Percentiles rank a stretch among this genome's conserved stretches.
Conservation (phyloP, 495 filamentous ascomycete genomes). For the Lepraria neglecta region DNA sequence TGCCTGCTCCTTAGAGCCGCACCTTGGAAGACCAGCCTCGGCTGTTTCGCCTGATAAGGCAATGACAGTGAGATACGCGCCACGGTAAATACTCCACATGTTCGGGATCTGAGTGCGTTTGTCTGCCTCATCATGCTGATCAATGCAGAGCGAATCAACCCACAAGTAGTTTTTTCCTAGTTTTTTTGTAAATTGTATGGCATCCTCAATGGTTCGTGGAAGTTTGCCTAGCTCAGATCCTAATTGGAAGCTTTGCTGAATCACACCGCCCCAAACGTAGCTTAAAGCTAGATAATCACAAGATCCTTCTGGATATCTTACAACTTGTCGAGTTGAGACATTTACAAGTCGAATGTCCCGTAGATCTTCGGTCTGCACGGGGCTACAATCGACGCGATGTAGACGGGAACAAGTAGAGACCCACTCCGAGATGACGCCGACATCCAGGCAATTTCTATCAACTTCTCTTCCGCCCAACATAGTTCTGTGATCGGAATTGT, state of each 20-base stretch:
- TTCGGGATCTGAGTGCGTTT: constrained; percentile 31
- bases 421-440: neutral
- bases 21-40: constrained; percentile 14
- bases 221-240: neutral
- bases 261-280: constrained; percentile 19
- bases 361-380: neutral
- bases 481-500: neutral
- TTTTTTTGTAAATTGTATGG: constrained; percentile 27
- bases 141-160: constrained; percentile 38
- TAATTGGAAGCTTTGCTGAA: constrained; percentile 4
- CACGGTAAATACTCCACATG: constrained; percentile 29
- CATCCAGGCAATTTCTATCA: neutral
- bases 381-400: neutral
- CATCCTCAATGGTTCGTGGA: constrained; percentile 30
- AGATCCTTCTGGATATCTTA: neutral
- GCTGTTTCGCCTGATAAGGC: constrained; percentile 21
- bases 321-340: neutral
- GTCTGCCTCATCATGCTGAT: constrained; percentile 29
- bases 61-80: constrained; percentile 31
- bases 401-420: neutral
- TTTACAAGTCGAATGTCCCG: neutral
- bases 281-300: constrained; percentile 12
- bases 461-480: neutral
- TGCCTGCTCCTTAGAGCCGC: neutral
- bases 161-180: constrained; percentile 35